Evolutionary conservation across 768 basidiomycete genomes (phyloP).

Genomic region (Hygrophorus pudorinus): DNA sequence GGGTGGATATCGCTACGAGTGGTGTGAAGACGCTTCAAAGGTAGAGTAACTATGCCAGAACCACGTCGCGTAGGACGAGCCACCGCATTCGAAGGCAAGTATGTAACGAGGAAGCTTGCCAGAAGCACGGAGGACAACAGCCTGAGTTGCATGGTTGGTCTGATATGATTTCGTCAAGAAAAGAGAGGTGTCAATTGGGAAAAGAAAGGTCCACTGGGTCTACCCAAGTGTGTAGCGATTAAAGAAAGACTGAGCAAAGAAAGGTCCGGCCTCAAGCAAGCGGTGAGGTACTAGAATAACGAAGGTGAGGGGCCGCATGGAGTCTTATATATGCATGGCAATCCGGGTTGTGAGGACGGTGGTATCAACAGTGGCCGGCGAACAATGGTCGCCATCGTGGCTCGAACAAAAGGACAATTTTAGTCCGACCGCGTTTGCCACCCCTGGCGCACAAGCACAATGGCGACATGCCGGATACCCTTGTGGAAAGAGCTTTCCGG

Average conservation of each 20-base stretch:
- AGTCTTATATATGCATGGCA: too few relatives aligned
- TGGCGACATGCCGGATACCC: too few relatives aligned
- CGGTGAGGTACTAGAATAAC: background rate
- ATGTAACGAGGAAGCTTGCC: constrained; percentile 23
- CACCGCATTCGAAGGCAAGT: constrained; percentile 11
- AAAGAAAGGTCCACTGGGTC: background rate
- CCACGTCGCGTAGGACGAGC: constrained; percentile 19
- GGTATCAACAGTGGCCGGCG: too few relatives aligned
- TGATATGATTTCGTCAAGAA: background rate
- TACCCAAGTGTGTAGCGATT: background rate
- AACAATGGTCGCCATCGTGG: too few relatives aligned
- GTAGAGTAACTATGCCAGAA: constrained; percentile 10
- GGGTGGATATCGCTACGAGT: constrained; percentile 9
- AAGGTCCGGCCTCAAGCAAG: background rate
- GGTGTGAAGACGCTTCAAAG: constrained; percentile 9
- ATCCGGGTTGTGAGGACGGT: too few relatives aligned
- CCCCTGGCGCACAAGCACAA: too few relatives aligned
- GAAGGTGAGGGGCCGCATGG: too few relatives aligned
- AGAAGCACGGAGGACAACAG: constrained; percentile 28
- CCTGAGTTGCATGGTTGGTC: constrained; percentile 29
- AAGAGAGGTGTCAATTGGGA: background rate
- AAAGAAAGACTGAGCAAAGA: background rate
- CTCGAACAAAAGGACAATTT: too few relatives aligned
- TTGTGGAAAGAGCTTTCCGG: too few relatives aligned
- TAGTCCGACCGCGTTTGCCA: too few relatives aligned